Conservation (phyloP, 495 filamentous ascomycete species). For the Polyplosphaeria fusca region DNA sequence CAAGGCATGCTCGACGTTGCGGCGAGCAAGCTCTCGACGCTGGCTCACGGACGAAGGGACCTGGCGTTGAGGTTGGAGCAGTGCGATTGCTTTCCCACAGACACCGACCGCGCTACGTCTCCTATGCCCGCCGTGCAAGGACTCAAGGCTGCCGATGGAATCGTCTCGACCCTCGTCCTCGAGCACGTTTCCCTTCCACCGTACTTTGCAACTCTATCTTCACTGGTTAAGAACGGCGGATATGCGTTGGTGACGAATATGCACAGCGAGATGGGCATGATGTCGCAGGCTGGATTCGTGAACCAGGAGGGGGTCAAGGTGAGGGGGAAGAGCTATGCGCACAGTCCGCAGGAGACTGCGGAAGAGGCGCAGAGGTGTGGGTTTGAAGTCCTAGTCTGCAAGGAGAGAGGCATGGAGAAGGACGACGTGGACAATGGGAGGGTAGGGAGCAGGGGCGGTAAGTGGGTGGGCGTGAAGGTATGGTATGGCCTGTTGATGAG, state of each 20-base stretch:
- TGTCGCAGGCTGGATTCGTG: conserved; percentile 66
- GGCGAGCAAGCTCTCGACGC: conserved; percentile 35
- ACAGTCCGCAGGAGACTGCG: conserved; percentile 55
- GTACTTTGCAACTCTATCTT: conserved; percentile 55
- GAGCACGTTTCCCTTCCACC: conserved; percentile 60
- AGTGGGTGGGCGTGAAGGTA: conserved; percentile 66
- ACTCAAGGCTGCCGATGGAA: conserved; percentile 41
- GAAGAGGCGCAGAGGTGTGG: conserved; percentile 52
- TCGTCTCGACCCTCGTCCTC: conserved; percentile 65
- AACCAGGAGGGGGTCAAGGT: conserved; percentile 55
- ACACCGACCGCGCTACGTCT: background rate
- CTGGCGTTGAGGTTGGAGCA: conserved; percentile 37
- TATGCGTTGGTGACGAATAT: conserved; percentile 67
- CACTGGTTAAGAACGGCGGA: conserved; percentile 51
- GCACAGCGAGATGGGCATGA: conserved; percentile 65
- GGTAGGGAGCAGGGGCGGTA: conserved; percentile 58
- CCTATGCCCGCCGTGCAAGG: conserved; percentile 21
- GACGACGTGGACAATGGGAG: conserved; percentile 42
- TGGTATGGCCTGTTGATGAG: conserved; percentile 64
- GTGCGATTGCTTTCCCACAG: conserved; percentile 37
- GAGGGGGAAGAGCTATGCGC: conserved; percentile 58
- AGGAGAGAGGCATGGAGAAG: conserved; percentile 53
- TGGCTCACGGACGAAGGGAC: background rate
- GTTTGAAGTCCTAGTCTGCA: conserved; percentile 49
- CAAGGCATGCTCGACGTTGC: conserved; percentile 57